Evolutionary conservation across 768 basidiomycete genomes (phyloP), one percentile per base, ranked within the genome.

Genomic region (Sarcodon aspratus): DNA sequence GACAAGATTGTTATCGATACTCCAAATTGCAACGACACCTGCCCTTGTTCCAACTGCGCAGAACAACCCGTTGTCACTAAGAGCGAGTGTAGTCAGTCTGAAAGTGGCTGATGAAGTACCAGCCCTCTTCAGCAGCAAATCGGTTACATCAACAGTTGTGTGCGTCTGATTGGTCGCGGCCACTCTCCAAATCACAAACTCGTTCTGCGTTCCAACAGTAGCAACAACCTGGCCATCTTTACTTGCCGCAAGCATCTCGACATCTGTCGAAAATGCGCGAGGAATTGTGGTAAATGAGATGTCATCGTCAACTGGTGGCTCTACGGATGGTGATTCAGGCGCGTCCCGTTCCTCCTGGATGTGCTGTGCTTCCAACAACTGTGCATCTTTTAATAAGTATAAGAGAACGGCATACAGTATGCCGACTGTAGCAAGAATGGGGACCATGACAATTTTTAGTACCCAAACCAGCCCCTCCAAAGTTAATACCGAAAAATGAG

Each of bases 321-420:
- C 45, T 47, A 54, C 40, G 47, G 67, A 62, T 13, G 59, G 52
- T 7, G 52, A 40, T 4, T 66, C 62, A 8, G 62, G 55, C 7
- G 62, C 54, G 51, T 73, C 72, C 1, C 68, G 58, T 34, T 76
- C 78, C 1, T 68, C 68, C 33, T 78, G 73, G 59, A 84, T 74
- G 36, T 83, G 73, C 57, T 93, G 90, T 3, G 88, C 85, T 57
- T 93, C 93, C 34, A 96, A 73, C 1, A 93, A 76, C 50, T 99
- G 93, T 0, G 90, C 80, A 54, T 95, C 84, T 67, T 94, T 95
- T 52, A 97, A 69, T 2, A 99, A 72, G 60, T 93, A 93, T 9
- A 90, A 70, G 7, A 95, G 69, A 9, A 98, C 65, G 7, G 76
- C 72, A 61, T 86, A 97, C 9, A 98, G 70, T 3, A 75, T 63